Evolutionary conservation across 1,284 basidiomycete genomes (phyloP), one percentile per base, ranked within the genome.

Genomic region (Sporisorium exsertum): DNA sequence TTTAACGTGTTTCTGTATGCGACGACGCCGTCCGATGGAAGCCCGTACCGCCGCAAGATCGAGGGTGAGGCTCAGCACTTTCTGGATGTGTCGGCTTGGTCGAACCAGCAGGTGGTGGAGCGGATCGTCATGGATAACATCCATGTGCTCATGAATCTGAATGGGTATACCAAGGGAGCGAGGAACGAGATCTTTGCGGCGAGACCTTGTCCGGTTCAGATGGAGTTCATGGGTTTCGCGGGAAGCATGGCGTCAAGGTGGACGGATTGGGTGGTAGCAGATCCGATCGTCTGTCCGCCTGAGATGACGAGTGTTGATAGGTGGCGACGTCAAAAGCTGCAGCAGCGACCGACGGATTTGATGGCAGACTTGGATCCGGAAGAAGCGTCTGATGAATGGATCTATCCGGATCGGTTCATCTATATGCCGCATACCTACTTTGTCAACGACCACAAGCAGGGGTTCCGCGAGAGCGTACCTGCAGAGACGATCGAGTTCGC

Each of bases 141-240:
- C 64, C 90, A 91, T 73, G 87, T 84, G 87, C 87, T 90, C 22
- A 86, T 90, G 65, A 90, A 90, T 69, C 82, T 90, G 5, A 90
- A 89, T 22, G 90, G 90, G 5, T 91, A 91, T 73, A 91, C 90
- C n/a, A 91, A 90, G 81, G 90, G 90, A 12, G 89, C 90, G 3
- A 85, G 88, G 55, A 91, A 91, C 75, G 90, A 91, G 69, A 87
- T 91, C 15, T 91, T 91, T 67, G 90, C 90, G 9, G 88, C 88
- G 1, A 86, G 90, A 29, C 89, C 90, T 16, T 88, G 88, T 62
- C 90, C 90, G 0, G 84, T 91, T 10, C 90, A 91, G 81, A 87
- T 91, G 75, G 89, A 89, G 63, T 87, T 90, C 45, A 85, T 85
- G 80, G 84, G 84, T n/a, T 83, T 82, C 51, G 77, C 90, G 3